Base-by-base conservation (phyloP, 2,329 filamentous ascomycete genomes). In the Elsinoe ampelina region DNA sequence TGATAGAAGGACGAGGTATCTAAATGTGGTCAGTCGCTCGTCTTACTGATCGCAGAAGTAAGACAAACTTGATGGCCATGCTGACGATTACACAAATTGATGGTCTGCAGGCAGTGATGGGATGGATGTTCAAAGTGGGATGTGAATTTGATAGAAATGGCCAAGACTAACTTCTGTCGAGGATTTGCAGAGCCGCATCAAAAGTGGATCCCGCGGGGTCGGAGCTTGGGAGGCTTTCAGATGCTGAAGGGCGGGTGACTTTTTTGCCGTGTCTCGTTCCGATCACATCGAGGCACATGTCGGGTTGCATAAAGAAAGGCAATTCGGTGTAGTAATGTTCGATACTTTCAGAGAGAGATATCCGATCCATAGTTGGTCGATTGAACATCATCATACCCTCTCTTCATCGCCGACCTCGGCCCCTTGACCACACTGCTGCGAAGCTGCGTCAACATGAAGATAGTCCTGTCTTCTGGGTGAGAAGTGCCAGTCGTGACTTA, bases 1-100 rank as follows among this genome's bases (percentile, higher is more conserved):
- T 62, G 92, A 97, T 65, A 98, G 85, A 72, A 98, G 83, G 73
- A 98, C 97, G 66, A 98, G 79, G 73, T 98, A 98, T 78, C 93
- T 97, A 67, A 19, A 60, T 38, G 60, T 55, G 36, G 26, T 64
- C 26, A 62, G 61, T 26, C 51, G 12, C 5, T 10, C 5, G 15
- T 36, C 34, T 35, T 2, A 30, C 10, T 32, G 15, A 26, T 32
- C 59, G 63, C 59, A 63, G 60, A 45, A 47, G 58, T 58, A 35
- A 19, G 38, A 62, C 72, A 67, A 68, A 80, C 78, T 77, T 78
- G 71, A 81, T 81, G 58, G 79, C 74, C 79, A 81, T 81, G 43
- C 54, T 66, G 60, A 59, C 22, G 26, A 41, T 55, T 48, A 39
- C 41, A 34, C 12, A 43, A 42, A 19, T 47, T 11, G 11, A 10